These are phyloP conservation scores for Fusarium abutilonis DNA, from an alignment of 2,329 filamentous ascomycete genomes.

Conservation along the genomic window DNA sequence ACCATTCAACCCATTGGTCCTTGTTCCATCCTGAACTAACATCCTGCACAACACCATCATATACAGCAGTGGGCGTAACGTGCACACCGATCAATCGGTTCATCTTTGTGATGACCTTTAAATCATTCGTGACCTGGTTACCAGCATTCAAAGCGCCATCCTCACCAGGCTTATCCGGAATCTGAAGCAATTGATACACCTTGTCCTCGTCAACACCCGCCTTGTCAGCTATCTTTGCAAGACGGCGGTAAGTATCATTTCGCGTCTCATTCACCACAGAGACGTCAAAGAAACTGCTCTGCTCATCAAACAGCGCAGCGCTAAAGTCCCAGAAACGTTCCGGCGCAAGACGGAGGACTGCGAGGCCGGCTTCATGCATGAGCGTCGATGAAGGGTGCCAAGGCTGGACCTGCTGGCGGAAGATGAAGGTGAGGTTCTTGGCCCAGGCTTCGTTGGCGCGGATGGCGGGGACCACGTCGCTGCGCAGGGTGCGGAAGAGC, in stretches of 20 bases:
- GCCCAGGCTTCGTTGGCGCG: conserved; percentile 66
- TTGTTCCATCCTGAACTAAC: conserved; percentile 82
- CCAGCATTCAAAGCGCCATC: conserved; percentile 80
- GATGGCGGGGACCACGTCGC: conserved; percentile 71
- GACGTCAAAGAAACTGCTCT: conserved; percentile 85
- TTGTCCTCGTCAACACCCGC: conserved; percentile 76
- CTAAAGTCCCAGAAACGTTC: conserved; percentile 84
- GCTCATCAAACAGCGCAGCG: conserved; percentile 69
- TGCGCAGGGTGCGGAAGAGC: conserved; percentile 81
- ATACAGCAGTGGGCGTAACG: conserved; percentile 89
- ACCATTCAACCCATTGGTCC: conserved; percentile 87
- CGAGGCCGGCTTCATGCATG: conserved; percentile 83
- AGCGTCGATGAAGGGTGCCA: conserved; percentile 92
- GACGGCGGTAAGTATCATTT: conserved; percentile 82
- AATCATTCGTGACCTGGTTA: conserved; percentile 83
- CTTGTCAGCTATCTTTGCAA: conserved; percentile 76
- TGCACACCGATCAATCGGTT: conserved; percentile 83
- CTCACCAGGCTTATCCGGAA: conserved; percentile 72
- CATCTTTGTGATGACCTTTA: conserved; percentile 86
- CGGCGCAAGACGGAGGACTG: conserved; percentile 76
- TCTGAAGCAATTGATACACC: conserved; percentile 74
- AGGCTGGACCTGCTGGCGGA: conserved; percentile 91
- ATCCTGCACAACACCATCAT: conserved; percentile 84
- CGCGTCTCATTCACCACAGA: conserved; percentile 84
- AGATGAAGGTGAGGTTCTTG: conserved; percentile 75